Percentiles rank a stretch among this genome's conserved stretches.
These are phyloP conservation scores for Mentha longifolia DNA, from an alignment of 257 asterid genomes.

Conservation along the genomic window DNA sequence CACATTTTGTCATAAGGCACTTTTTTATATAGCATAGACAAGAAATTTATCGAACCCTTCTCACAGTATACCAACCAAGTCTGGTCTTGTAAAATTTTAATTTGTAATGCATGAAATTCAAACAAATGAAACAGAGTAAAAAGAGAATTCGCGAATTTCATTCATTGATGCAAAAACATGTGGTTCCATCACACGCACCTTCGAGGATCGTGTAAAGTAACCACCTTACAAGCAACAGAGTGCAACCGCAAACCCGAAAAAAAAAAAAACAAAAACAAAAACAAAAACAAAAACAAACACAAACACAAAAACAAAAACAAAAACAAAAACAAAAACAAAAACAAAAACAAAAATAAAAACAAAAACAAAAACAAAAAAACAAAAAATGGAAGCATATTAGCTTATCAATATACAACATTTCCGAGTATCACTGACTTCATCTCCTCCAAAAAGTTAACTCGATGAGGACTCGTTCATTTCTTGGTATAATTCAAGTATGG, in stretches of 20 bases:
- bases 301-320: no score
- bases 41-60: background rate
- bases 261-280: no score
- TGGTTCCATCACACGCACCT: constrained; percentile 31
- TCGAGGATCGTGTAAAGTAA: constrained; percentile 6
- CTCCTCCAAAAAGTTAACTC: constrained; percentile 21
- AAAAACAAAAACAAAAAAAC: background rate
- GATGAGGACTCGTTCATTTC: constrained; percentile 49
- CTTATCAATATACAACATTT: constrained; percentile 60
- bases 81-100: background rate
- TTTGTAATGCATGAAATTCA: background rate
- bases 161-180: constrained; percentile 34
- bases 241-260: constrained; percentile 3
- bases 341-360: no score
- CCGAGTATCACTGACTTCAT: no score
- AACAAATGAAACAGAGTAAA: background rate
- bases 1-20: no score
- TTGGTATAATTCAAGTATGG: constrained; percentile 80
- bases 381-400: constrained; percentile 22
- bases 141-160: background rate
- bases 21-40: no score
- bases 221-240: constrained; percentile 28
- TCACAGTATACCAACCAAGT: background rate
- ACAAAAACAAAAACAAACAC: no score
- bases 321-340: no score